Evolutionary conservation across 2,329 filamentous ascomycete genomes (phyloP).

Genomic region (Nemania abortiva): DNA sequence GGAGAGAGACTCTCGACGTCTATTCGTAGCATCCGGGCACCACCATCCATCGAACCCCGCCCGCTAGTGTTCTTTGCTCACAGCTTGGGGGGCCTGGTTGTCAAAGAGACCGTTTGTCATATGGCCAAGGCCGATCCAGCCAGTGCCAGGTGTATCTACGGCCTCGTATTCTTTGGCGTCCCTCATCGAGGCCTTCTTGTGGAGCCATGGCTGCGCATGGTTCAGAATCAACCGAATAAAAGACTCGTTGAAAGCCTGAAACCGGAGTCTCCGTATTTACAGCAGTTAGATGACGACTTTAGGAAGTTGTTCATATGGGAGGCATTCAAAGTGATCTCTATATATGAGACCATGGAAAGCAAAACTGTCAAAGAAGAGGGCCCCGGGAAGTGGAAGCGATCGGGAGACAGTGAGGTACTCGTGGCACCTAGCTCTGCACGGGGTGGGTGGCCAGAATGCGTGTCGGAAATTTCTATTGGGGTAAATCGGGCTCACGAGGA

Average conservation of each 20-base stretch:
- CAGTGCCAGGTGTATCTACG: neutral
- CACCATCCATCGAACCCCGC: neutral
- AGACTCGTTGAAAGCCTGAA: neutral
- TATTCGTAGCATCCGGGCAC: neutral
- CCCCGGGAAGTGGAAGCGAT: too few species aligned
- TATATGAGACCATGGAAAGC: too few species aligned
- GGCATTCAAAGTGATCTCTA: too few species aligned
- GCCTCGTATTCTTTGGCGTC: constrained; percentile 2
- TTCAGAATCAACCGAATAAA: neutral
- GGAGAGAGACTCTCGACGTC: neutral
- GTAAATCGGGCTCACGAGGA: too few species aligned
- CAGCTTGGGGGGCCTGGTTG: neutral
- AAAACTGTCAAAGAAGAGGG: too few species aligned
- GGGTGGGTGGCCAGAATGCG: too few species aligned
- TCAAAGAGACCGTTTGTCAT: constrained; percentile 1
- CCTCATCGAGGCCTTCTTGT: neutral
- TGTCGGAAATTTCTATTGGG: too few species aligned
- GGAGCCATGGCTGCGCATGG: neutral
- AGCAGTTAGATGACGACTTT: neutral
- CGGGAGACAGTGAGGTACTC: too few species aligned
- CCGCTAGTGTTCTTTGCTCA: constrained; percentile 1
- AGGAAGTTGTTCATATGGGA: neutral
- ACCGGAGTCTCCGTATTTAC: neutral
- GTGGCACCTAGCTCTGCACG: too few species aligned
- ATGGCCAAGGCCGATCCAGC: neutral